Base-by-base conservation (phyloP, 2,329 filamentous ascomycete genomes). In the Cladosporium oxysporum region DNA sequence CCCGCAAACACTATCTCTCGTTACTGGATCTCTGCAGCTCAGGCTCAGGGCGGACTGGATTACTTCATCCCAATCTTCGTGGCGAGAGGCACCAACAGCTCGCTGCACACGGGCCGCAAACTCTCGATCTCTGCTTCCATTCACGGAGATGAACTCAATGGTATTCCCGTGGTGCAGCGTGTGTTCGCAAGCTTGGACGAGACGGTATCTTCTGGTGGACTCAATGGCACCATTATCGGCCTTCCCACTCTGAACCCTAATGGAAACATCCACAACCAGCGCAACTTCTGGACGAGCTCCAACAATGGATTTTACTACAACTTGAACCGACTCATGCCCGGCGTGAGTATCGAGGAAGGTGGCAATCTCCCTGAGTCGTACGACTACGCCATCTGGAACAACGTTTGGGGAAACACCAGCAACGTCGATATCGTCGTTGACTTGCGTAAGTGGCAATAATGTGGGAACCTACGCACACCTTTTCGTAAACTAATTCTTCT, bases 271-370 rank as follows among this genome's bases (percentile, higher is more conserved):
- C 64, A 79, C 28, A 79, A 78, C 65, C 76, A 79, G 66, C 72
- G 77, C 21, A 78, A 79, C 68, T 78, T 77, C 71, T 79, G 74
- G 68, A 76, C 76, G 14, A 67, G 68, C 61, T 71, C 69, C 53
- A 66, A 66, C 35, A 72, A 82, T 80, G 80, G 80, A 69, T 79
- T 90, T 71, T 77, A 91, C 72, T 89, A 90, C 3, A 78, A 79
- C 63, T 71, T 79, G 2, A 79, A 79, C 79, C 87, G 87, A 75
- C 79, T 91, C 73, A 86, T 92, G 73, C 88, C 89, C 73, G 88
- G 85, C 75, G 82, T 67, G 8, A 72, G 66, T 33, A 59, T 71
- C 31, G 66, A 58, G n/a, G 66, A 69, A 6, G 71, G 71, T 12
- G 69, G 70, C 26, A 66, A 62, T 8, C 52, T 72, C 18, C 53